Evolutionary conservation across 805 yeast species (phyloP), one percentile per base, ranked within the genome.

Genomic region (Nakazawaea wickerhamii): DNA sequence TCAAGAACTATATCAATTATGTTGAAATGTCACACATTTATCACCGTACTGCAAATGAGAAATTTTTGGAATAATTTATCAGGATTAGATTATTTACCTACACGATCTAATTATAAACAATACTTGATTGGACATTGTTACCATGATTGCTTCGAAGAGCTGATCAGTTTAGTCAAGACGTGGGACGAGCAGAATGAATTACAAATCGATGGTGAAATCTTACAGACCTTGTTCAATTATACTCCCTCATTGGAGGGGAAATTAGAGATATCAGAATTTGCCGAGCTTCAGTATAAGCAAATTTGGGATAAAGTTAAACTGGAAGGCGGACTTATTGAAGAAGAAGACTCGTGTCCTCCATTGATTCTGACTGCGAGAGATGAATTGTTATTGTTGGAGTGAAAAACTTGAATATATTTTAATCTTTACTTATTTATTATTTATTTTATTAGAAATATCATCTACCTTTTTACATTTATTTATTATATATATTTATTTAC

Each of bases 91-190:
- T 59, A 84, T 4, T 49, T 66, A 10, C 85, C 86, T 0, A 70
- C 74, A 45, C 60, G 70, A 27, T 67, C 67, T 8, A 68, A 80
- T 26, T 73, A 71, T 54, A 70, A 68, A 31, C 87, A 82, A 55
- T 80, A 75, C 51, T 58, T 85, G 26, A 73, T 82, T 44, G 85
- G 88, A 0, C 80, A 83, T 55, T 81, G 84, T 46, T 81, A 80
- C 50, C 78, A 79, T 54, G 88, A 83, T 7, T 63, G 70, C 36
- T 71, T 69, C 30, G 70, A 70, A 8, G 70, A 73, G 3, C 93
- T 93, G 0, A 59, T 79, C 5, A 62, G 64, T 14, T 57, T 78
- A 21, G 67, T 77, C 3, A 63, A 67, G 17, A 65, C 64, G 22
- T 70, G 79, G 57, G 68, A 63, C 23, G 73, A 72, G 27, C 65